phyloP scores from a whole-genome alignment of 148 eudicot species.

The Linanthus parryae region DNA sequence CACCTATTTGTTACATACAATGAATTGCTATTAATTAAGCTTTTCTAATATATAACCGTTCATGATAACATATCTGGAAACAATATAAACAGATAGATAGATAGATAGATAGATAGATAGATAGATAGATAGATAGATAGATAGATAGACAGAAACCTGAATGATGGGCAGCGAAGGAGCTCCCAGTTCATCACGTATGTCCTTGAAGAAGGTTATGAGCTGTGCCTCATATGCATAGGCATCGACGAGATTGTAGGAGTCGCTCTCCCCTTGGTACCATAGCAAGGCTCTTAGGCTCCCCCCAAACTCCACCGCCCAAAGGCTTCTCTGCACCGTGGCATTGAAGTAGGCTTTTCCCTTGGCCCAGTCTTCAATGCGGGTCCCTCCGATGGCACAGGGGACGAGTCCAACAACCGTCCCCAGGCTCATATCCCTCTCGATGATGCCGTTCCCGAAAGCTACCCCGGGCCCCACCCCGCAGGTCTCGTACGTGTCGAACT shows the following conservation, averaged over 20 bases:
- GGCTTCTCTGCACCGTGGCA: slow-evolving; percentile 1
- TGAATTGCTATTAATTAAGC: no score
- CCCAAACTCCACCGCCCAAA: background rate
- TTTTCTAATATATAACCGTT: no score
- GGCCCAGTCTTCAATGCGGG: slow-evolving; percentile 3
- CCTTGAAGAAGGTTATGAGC: background rate
- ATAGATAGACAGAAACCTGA: no score
- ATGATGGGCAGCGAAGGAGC: slow-evolving; percentile 3
- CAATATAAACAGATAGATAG: no score
- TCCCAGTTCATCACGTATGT: background rate
- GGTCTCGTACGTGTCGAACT: slow-evolving; percentile 1
- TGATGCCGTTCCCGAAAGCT: background rate
- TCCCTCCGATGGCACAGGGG: slow-evolving; percentile 8
- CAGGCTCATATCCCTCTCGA: background rate
- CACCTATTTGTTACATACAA: no score
- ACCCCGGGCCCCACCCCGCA: slow-evolving; percentile 8
- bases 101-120: no score
- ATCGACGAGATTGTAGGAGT: background rate
- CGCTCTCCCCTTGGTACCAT: slow-evolving; percentile 13
- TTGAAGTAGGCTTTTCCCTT: background rate
- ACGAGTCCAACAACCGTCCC: background rate
- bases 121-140: no score
- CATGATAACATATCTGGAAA: no score
- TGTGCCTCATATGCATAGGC: slow-evolving; percentile 6
- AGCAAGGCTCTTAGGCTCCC: slow-evolving; percentile 1